phyloP scores from a whole-genome alignment of 176 grass and related monocot species.

The Saccharum officinarum region DNA sequence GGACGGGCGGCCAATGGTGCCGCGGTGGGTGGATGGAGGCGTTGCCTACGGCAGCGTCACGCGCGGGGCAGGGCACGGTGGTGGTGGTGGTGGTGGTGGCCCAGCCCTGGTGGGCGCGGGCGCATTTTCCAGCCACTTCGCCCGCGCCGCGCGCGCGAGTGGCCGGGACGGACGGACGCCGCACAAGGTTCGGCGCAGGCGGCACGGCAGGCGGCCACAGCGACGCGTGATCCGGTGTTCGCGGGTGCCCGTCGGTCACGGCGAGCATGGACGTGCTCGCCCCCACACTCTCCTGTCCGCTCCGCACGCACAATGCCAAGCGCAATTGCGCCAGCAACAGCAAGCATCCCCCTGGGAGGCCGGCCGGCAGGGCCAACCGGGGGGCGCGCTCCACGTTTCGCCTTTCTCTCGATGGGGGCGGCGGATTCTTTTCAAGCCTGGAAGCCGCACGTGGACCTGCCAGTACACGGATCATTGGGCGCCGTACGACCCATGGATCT shows the following conservation, averaged over 20 bases:
- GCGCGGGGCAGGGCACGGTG: not conserved
- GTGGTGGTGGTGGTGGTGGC: not conserved
- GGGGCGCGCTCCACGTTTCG: conserved; percentile 18
- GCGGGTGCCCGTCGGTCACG: not conserved
- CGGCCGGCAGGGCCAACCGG: not conserved
- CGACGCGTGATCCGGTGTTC: not conserved
- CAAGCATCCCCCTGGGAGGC: not conserved
- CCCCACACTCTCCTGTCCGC: not conserved
- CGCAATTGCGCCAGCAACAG: not conserved
- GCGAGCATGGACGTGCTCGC: not conserved
- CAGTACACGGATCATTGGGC: conserved; percentile 25
- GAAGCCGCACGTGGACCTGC: conserved; percentile 14
- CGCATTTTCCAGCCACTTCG: not conserved
- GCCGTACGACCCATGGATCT: conserved; percentile 22
- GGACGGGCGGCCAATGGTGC: not conserved
- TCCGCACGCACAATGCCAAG: not conserved
- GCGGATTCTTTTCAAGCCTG: not conserved
- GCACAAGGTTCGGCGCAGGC: not conserved
- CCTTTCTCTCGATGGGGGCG: not conserved
- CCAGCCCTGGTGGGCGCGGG: not conserved
- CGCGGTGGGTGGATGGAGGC: not conserved
- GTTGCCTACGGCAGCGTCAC: not conserved
- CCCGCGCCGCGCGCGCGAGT: conserved; percentile 21
- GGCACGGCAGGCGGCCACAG: not conserved
- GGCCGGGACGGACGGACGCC: not conserved